Percentiles rank a stretch among this genome's conserved stretches.
Conservation (phyloP, 2,329 filamentous ascomycete species). For the Rutstroemia sp. region DNA sequence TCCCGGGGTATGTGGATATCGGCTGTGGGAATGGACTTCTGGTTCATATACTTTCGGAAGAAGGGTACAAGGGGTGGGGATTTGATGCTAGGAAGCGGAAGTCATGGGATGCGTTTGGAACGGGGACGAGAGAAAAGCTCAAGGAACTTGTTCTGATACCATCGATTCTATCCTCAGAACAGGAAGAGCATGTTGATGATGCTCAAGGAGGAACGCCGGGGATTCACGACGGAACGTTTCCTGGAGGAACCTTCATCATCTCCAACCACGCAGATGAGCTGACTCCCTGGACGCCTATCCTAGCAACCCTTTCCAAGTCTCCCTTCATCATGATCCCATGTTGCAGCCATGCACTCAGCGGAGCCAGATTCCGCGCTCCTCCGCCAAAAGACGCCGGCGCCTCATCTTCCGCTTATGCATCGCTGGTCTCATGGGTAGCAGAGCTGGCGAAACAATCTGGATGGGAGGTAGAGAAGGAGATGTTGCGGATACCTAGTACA, state of each 20-base stretch:
- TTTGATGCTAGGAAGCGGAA: constrained; percentile 85
- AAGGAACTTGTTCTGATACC: constrained; percentile 56
- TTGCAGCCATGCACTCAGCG: constrained; percentile 82
- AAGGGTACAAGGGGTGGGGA: constrained; percentile 81
- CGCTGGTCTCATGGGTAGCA: constrained; percentile 71
- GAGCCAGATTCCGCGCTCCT: constrained; percentile 63
- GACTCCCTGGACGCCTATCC: constrained; percentile 88
- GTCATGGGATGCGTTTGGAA: constrained; percentile 71
- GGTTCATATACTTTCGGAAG: constrained; percentile 70
- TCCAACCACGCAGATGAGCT: constrained; percentile 97
- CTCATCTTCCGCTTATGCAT: constrained; percentile 67
- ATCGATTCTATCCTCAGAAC: constrained; percentile 18
- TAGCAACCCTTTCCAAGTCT: constrained; percentile 66
- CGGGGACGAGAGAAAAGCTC: constrained; percentile 39
- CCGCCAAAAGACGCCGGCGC: constrained; percentile 33
- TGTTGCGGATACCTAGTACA: constrained; percentile 86
- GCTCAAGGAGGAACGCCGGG: constrained; percentile 23
- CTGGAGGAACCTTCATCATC: constrained; percentile 76
- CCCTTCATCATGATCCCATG: constrained; percentile 93
- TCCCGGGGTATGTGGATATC: constrained; percentile 91
- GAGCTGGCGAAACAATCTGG: constrained; percentile 64
- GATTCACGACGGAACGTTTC: constrained; percentile 59
- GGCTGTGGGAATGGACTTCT: constrained; percentile 93
- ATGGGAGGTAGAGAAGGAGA: constrained; percentile 72
- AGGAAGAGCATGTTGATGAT: constrained; percentile 6